Conservation (phyloP, 1,139 yeast genomes). For the Yamadazyma friedrichii region DNA sequence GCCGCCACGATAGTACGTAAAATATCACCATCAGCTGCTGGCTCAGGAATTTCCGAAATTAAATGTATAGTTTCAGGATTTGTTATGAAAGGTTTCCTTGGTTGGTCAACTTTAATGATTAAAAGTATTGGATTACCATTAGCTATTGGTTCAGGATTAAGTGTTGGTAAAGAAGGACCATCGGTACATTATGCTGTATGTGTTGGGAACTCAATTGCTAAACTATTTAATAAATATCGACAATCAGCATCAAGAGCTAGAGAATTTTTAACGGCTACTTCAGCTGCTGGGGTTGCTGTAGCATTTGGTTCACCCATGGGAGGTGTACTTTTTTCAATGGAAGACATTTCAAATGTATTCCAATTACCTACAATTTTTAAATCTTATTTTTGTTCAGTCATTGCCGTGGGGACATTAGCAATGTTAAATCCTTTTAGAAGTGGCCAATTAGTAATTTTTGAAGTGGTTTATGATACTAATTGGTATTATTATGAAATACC, state of each 20-base stretch:
- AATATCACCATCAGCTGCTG: conserved; percentile 91
- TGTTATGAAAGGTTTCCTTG: conserved; percentile 73
- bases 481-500: conserved; percentile 92
- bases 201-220: conserved; percentile 67
- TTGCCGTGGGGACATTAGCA: conserved; percentile 80
- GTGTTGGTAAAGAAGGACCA: conserved; percentile 86
- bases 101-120: conserved; percentile 66
- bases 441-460: conserved; percentile 90
- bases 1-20: conserved; percentile 69
- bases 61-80: conserved; percentile 95
- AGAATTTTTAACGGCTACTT: conserved; percentile 57
- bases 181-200: conserved; percentile 85
- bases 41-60: conserved; percentile 95
- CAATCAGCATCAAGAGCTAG: conserved; percentile 51
- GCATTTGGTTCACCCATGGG: conserved; percentile 77
- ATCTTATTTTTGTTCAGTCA: conserved; percentile 84
- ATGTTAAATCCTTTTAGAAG: conserved; percentile 86
- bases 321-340: conserved; percentile 67
- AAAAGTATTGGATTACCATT: conserved; percentile 83
- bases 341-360: conserved; percentile 72
- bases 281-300: conserved; percentile 74
- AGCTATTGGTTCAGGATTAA: conserved; percentile 78
- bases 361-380: conserved; percentile 85
- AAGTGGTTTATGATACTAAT: conserved; percentile 76
- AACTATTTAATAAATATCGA: conserved; percentile 44